Evolutionary conservation across 2,329 filamentous ascomycete genomes (phyloP), one percentile per base, ranked within the genome.

Genomic region (Epichloe amarillans): DNA sequence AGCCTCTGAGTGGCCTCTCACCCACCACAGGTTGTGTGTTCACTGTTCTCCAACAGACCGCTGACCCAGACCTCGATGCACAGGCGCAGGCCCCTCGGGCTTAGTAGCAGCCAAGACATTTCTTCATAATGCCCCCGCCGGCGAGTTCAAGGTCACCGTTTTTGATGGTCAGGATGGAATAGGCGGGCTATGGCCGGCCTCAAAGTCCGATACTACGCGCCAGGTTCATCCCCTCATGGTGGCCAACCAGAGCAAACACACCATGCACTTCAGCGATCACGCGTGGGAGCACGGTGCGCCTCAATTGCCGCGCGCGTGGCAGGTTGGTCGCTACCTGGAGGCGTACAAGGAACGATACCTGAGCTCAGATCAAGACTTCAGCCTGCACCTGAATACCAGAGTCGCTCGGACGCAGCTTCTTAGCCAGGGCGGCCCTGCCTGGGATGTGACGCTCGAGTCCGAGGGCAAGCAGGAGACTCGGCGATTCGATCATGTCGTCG

Each of bases 241-340:
- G 15, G 79, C 79, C 4, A 94, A 94, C 62, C 79, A 90, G 59
- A 89, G 84, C 67, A 77, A 77, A 44, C 87, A 88, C 64, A 88
- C 86, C 0, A 80, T 93, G 55, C 76, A 79, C 58, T 83, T 83
- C 58, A 81, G 78, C 55, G 88, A 91, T 61, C 64, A 88, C 23
- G 76, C 84, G 5, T 94, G 87, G 87, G 72, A 76, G 3, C 67
- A 72, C 5, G 66, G 65, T 4, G 66, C 72, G 1, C 80, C 83
- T 1, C 74, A 84, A 64, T 82, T 93, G 46, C 88, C 88, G 1
- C 80, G 75, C 38, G 88, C 86, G 0, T 88, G 84, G 80, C 80
- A 88, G 67, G 79, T 91, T 4, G 86, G 86, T 1, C 70, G 69
- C 23, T 94, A 94, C 62, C 70, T 93, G 6, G 71, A 82, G 55